Percentiles rank a stretch among this genome's conserved stretches.
Conservation (phyloP, 2,329 filamentous ascomycete genomes). For the Diaporthe australafricana region DNA sequence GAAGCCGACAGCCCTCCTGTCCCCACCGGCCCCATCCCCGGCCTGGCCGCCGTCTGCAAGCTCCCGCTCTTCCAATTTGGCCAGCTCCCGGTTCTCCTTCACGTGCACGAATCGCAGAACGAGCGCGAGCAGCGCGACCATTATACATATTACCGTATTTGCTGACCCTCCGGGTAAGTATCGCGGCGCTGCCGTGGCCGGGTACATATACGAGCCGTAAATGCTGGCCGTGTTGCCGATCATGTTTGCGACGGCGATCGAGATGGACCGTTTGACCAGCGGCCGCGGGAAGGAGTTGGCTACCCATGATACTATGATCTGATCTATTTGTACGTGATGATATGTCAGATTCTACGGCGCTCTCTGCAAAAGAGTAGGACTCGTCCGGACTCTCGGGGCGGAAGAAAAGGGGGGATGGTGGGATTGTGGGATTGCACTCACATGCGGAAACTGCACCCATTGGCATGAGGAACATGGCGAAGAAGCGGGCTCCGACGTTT, state of each 20-base stretch:
- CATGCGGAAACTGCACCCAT: constrained; percentile 63
- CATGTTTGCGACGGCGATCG: constrained; percentile 75
- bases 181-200: constrained; percentile 52
- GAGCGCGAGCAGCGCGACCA: constrained; percentile 67
- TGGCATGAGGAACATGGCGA: constrained; percentile 73
- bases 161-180: constrained; percentile 67
- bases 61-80: constrained; percentile 42
- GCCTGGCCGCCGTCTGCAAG: constrained; percentile 46
- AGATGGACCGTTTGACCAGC: constrained; percentile 72
- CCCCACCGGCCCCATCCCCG: constrained; percentile 45
- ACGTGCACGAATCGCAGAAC: constrained; percentile 64
- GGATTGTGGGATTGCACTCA: constrained; percentile 42
- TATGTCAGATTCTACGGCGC: background rate
- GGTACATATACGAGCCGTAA: constrained; percentile 62
- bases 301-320: constrained; percentile 74
- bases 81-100: constrained; percentile 71
- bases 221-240: constrained; percentile 70
- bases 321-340: constrained; percentile 46
- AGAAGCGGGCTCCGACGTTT: constrained; percentile 64
- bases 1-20: constrained; percentile 43
- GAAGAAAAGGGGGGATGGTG: too few species aligned
- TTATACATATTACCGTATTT: constrained; percentile 71
- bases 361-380: background rate
- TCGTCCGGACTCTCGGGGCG: rapidly evolving
- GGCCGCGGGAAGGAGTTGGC: constrained; percentile 79